phyloP scores from a whole-genome alignment of 2,329 filamentous ascomycete genomes.

The Pestalotiopsis sp. region DNA sequence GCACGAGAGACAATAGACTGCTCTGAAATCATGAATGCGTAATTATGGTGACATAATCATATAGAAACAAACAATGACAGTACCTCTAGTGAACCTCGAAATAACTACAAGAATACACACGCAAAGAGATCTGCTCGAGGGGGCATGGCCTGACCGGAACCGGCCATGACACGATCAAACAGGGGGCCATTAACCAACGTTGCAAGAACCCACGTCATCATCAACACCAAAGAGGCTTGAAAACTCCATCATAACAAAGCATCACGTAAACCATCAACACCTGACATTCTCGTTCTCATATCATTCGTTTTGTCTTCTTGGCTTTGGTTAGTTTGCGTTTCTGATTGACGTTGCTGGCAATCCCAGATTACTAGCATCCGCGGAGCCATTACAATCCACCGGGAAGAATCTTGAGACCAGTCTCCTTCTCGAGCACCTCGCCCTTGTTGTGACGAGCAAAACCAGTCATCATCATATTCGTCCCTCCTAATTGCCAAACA shows the following conservation, averaged over 20 bases:
- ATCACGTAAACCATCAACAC: neutral
- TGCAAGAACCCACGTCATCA: neutral
- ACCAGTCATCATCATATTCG: neutral
- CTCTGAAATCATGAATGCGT: neutral
- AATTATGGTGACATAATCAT: neutral
- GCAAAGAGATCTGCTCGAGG: neutral
- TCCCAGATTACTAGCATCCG: conserved; percentile 8
- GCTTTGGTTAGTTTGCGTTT: conserved; percentile 7
- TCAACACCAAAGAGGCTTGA: too few relatives aligned
- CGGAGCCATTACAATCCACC: conserved; percentile 10
- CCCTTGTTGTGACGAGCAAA: neutral
- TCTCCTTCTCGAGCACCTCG: neutral
- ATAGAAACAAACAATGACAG: neutral
- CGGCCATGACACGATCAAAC: neutral
- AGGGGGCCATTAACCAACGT: neutral
- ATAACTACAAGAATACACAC: conserved; percentile 7
- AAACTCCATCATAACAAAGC: neutral
- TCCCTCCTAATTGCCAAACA: conserved; percentile 11
- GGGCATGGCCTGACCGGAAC: neutral
- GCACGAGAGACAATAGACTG: neutral
- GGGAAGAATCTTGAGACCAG: conserved; percentile 4
- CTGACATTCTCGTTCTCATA: neutral
- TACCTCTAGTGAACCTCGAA: conserved; percentile 3
- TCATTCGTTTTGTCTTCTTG: neutral
- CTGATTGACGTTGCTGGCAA: conserved; percentile 9